phyloP scores from a whole-genome alignment of 257 asterid species.

The Lycium ferocissimum region DNA sequence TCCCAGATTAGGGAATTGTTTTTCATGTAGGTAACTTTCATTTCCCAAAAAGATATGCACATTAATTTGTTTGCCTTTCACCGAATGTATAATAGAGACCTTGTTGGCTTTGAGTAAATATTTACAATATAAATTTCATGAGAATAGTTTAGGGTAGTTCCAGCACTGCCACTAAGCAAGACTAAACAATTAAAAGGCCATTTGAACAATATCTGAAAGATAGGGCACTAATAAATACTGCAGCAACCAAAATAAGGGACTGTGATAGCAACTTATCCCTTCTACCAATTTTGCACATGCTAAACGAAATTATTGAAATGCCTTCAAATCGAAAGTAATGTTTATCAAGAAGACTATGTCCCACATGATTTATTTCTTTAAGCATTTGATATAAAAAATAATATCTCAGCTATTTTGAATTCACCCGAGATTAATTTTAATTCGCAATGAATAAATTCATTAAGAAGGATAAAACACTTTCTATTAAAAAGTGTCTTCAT shows the following conservation, averaged over 20 bases:
- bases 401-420: neutral
- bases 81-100: too few species aligned
- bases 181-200: neutral
- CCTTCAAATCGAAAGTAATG: neutral
- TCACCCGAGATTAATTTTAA: neutral
- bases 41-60: neutral
- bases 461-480: neutral
- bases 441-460: neutral
- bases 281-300: constrained; percentile 11
- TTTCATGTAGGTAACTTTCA: neutral
- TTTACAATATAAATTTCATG: too few species aligned
- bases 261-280: neutral
- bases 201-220: neutral
- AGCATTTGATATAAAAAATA: neutral
- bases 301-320: neutral
- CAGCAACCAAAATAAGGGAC: neutral
- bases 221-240: neutral
- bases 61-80: neutral
- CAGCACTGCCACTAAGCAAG: neutral
- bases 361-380: neutral
- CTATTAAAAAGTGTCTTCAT: neutral
- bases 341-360: neutral
- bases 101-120: too few species aligned
- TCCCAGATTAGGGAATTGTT: neutral
- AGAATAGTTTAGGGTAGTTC: neutral